These are phyloP conservation scores for Fusarium transvaalense DNA, from an alignment of 2,329 filamentous ascomycete species.

Conservation along the genomic window DNA sequence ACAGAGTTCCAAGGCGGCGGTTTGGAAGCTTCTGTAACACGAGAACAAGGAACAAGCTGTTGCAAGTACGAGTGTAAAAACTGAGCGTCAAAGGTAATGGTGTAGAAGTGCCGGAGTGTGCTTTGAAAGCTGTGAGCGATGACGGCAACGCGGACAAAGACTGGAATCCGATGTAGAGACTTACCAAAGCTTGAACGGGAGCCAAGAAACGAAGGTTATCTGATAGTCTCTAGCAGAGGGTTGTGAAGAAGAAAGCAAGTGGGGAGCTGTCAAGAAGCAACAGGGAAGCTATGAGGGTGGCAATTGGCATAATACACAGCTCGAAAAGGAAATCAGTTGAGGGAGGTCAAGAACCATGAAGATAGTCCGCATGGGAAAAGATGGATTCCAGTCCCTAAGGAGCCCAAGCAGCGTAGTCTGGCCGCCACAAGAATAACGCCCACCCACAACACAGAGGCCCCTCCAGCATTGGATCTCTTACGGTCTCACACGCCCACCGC, in stretches of 20 bases:
- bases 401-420: slow-evolving; percentile 33
- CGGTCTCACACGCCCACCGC: slow-evolving; percentile 35
- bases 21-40: slow-evolving; percentile 42
- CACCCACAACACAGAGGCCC: slow-evolving; percentile 38
- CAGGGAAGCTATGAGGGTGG: slow-evolving; percentile 31
- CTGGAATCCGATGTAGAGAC: slow-evolving; percentile 41
- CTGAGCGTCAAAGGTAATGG: slow-evolving; percentile 41
- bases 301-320: slow-evolving; percentile 32
- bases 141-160: slow-evolving; percentile 43
- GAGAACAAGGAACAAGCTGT: slow-evolving; percentile 35
- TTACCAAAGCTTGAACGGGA: slow-evolving; percentile 43
- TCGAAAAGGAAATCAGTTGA: slow-evolving; percentile 39
- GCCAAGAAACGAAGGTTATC: slow-evolving; percentile 32
- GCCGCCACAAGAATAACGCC: slow-evolving; percentile 48
- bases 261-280: slow-evolving; percentile 32
- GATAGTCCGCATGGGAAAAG: slow-evolving; percentile 48
- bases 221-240: slow-evolving; percentile 23
- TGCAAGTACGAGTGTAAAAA: slow-evolving; percentile 36
- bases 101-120: slow-evolving; percentile 31
- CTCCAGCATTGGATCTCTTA: slow-evolving; percentile 33
- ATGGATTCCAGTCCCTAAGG: slow-evolving; percentile 47
- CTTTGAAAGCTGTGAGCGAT: slow-evolving; percentile 44
- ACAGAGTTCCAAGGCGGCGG: slow-evolving; percentile 40
- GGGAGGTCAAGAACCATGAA: slow-evolving; percentile 42
- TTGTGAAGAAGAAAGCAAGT: slow-evolving; percentile 29